A percentile compares a stretch with the other conserved stretches of the same genome.
Conservation (phyloP, 2,329 filamentous ascomycete genomes). For the Pestalotiopsis sp. region DNA sequence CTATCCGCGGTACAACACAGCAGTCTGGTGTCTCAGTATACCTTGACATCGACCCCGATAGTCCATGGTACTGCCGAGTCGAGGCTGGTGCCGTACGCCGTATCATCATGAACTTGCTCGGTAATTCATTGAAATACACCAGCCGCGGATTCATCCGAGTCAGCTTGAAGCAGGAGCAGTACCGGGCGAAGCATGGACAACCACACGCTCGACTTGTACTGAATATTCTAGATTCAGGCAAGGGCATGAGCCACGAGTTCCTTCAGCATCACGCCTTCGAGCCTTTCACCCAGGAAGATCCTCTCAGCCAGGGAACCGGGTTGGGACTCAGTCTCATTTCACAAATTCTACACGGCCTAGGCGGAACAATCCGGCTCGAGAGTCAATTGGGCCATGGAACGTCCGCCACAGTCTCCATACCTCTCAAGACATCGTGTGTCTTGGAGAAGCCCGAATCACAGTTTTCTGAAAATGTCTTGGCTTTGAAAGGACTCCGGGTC, state of each 20-base stretch:
- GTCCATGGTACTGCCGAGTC: conserved; percentile 55
- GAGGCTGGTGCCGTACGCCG: conserved; percentile 54
- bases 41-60: conserved; percentile 49
- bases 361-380: neutral
- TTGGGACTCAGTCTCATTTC: conserved; percentile 63
- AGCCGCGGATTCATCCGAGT: conserved; percentile 31
- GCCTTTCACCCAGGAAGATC: conserved; percentile 63
- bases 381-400: conserved; percentile 5
- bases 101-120: conserved; percentile 65
- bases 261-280: conserved; percentile 59
- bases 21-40: conserved; percentile 41
- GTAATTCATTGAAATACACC: conserved; percentile 67
- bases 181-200: conserved; percentile 15
- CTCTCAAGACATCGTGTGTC: conserved; percentile 21
- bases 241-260: conserved; percentile 63
- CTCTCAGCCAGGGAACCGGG: conserved; percentile 58
- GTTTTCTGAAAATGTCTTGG: neutral
- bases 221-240: conserved; percentile 58
- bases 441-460: neutral
- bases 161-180: conserved; percentile 18
- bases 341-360: conserved; percentile 20
- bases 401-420: conserved; percentile 32
- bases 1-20: neutral
- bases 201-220: conserved; percentile 4
- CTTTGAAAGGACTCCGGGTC: conserved; percentile 29